Evolutionary conservation across 805 yeast genomes (phyloP).

Genomic region (Saturnispora serradocipensis): DNA sequence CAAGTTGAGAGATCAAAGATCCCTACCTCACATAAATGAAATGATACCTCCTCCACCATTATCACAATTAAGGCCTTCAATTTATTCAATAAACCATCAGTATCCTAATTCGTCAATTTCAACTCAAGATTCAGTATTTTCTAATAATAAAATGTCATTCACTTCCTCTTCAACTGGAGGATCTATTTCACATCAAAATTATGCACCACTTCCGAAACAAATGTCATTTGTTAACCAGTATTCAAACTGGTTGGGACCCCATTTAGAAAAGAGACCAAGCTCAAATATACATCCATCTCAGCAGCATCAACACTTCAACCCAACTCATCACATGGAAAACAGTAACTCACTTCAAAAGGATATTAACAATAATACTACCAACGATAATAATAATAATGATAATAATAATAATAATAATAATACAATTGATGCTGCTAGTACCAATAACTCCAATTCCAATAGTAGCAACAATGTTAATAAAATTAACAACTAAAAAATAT

Average conservation of each 20-base stretch:
- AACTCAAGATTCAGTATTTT: constrained; percentile 5
- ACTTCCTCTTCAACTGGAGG: background rate
- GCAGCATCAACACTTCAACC: background rate
- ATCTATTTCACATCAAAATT: background rate
- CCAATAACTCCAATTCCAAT: background rate
- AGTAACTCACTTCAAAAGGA: background rate
- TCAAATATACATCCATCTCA: background rate
- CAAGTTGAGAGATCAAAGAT: background rate
- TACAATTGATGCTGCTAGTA: too few relatives aligned
- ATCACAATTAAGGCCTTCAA: constrained; percentile 3
- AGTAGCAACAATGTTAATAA: too few relatives aligned
- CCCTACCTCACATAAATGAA: background rate
- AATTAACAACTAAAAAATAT: too few relatives aligned
- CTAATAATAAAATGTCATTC: constrained; percentile 1
- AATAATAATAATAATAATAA: too few relatives aligned
- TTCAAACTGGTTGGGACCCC: background rate
- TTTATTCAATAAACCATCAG: background rate
- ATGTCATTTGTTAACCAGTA: background rate
- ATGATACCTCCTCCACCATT: background rate
- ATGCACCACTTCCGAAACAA: background rate
- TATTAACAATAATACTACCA: background rate
- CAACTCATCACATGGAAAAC: background rate
- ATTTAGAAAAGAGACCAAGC: background rate
- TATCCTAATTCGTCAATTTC: background rate
- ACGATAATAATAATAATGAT: too few relatives aligned